Base-by-base conservation (phyloP, 1,139 yeast species). In the Dujonia santamariae region DNA sequence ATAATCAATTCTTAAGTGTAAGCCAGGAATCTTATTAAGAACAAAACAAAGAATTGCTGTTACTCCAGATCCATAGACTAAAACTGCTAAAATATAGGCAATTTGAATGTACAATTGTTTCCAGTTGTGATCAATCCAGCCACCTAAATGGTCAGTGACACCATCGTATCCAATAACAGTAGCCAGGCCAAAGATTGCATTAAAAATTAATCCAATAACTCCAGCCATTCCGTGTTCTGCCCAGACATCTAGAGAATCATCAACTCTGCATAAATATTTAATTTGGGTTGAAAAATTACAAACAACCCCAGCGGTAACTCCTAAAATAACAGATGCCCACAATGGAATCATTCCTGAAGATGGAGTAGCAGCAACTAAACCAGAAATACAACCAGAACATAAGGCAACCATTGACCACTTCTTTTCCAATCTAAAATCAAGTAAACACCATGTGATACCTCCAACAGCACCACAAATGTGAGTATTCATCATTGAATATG, bases 141-240 rank as follows among this genome's bases (percentile, higher is more conserved):
- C 98, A 46, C 97, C 97, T 5, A 63, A 73, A 53, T 86, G 96
- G 34, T 70, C 84, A 8, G 95, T 81, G 30, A 70, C 76, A 15
- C 86, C 86, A 53, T 92, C 97, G 56, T 88, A 82, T 8, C 96
- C 96, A 45, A 92, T 76, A 36, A 92, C 95, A 57, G 87, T 83
- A 39, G 85, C 75, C 7, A 90, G 86, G 11, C 87, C 97, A 53
- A 92, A 88, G 3, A 92, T 54, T 0, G 88, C 97, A 55, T 90
- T 90, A 64, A 87, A 88, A 11, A 92, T 41, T 30, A 90, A 72
- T 0, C 98, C 97, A 34, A 92, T 74, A 33, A 88, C 72, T 24
- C 98, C 98, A 0, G 97, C 97, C 51, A 92, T 74, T 37, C 96
- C 97, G 82, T 92, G 98, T 78, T 90, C 97, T 16, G 97, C 97